Evolutionary conservation across 2,329 filamentous ascomycete genomes (phyloP), one percentile per base, ranked within the genome.

Genomic region (Trichoderma sp.): DNA sequence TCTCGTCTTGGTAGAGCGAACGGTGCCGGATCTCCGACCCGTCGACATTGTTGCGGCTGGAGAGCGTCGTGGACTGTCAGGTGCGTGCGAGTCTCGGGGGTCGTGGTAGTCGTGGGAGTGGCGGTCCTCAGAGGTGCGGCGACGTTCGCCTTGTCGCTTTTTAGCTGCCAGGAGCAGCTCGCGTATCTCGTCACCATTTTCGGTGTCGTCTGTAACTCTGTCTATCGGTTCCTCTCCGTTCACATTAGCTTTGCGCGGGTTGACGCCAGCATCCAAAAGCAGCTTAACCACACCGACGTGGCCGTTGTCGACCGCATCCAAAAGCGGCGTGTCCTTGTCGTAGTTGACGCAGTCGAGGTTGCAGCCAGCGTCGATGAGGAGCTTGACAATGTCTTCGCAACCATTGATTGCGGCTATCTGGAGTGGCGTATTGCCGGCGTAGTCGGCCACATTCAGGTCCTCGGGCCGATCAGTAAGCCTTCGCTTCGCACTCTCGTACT

Each of bases 231-330:
- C 92, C 73, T 97, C 90, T 5, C 95, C 95, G 71, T 93, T 90
- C n/a, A 92, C 88, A 74, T 98, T 97, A 54, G 93, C 89, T 70
- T 93, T 91, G 57, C 93, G 88, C 56, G 95, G 95, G 73, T 99
- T 96, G 14, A 96, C 94, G 12, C 93, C 94, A 64, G 93, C 90
- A 63, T 90, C 87, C 2, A 99, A 82, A 41, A 99, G 80, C 10
- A 97, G 81, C 72, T 88, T 91, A 48, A 99, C 91, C 4, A 98
- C 94, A 19, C 90, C 91, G 7, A 97, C 76, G 74, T 99, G 93
- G 1, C 92, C 92, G 72, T 99, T 99, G 71, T 98, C 95, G 30
- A 98, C 93, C 5, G 95, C 95, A 79, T 99, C 95, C 62, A 99
- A 89, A 43, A 99, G 83, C 30, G 95, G 95, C 0, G 95, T 98